These are phyloP conservation scores for Blastobotrys elegans DNA, from an alignment of 1,139 yeast species.

Conservation along the genomic window DNA sequence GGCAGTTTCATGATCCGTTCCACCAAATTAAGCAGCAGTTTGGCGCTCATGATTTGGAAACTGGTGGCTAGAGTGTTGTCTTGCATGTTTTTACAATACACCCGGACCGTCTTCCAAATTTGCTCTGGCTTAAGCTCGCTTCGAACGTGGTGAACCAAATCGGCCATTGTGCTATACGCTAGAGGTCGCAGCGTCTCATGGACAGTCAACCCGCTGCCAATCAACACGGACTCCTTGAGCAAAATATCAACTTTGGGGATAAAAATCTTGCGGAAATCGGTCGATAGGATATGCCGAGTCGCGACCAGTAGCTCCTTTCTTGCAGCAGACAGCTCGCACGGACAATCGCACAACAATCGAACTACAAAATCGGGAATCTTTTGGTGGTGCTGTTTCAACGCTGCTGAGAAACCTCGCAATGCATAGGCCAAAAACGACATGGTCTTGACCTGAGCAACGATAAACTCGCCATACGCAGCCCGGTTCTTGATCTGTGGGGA, in stretches of 20 bases:
- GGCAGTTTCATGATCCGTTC: conserved; percentile 84
- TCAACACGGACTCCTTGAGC: conserved; percentile 79
- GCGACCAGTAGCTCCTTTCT: conserved; percentile 92
- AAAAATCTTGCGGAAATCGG: conserved; percentile 77
- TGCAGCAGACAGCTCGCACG: conserved; percentile 90
- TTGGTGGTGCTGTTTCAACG: conserved; percentile 56
- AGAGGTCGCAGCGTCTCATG: conserved; percentile 80
- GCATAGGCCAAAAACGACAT: conserved; percentile 93
- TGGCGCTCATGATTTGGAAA: conserved; percentile 97
- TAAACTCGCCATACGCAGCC: conserved; percentile 79
- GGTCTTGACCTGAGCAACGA: conserved; percentile 94
- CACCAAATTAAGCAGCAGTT: conserved; percentile 76
- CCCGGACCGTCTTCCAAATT: conserved; percentile 81
- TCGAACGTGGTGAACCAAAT: conserved; percentile 87
- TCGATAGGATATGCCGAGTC: conserved; percentile 86
- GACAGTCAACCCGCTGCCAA: conserved; percentile 91
- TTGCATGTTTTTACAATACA: conserved; percentile 75
- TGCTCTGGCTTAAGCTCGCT: conserved; percentile 78
- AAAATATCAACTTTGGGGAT: conserved; percentile 80
- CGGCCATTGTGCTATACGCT: conserved; percentile 96
- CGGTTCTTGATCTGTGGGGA: conserved; percentile 71
- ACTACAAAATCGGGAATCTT: conserved; percentile 83
- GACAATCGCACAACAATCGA: conserved; percentile 87
- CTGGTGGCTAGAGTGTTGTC: conserved; percentile 83
- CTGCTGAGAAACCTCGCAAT: conserved; percentile 75